Base-by-base conservation (phyloP, 2,329 filamentous ascomycete genomes). In the Talaromyces funiculosus region DNA sequence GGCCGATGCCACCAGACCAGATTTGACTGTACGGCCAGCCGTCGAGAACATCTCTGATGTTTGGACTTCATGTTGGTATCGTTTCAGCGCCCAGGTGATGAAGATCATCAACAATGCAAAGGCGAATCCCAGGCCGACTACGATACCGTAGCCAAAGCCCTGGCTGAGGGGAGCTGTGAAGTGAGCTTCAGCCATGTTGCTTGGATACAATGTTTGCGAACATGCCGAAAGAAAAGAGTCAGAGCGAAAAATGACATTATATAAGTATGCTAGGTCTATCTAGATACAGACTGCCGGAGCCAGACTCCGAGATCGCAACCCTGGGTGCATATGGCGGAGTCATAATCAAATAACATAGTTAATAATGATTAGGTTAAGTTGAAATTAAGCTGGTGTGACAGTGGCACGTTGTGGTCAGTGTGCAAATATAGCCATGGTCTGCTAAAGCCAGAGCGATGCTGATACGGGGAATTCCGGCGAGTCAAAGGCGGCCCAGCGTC, bases 41-140 rank as follows among this genome's bases (percentile, higher is more conserved):
- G 92, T 96, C 64, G 84, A 92, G 80, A 96, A 96, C 85, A 92
- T 94, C 77, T 96, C 92, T 0, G 89, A 92, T 0, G 92, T 96
- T 73, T 96, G 91, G 3, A 92, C 73, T 71, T 78, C 91, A 79
- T 86, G 81, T 68, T 87, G 86, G 71, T 88, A 88, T 65, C 82
- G 79, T 69, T 86, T 88, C 61, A 90, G 76, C 29, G 88, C 81
- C 73, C 86, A 87, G 1, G 87, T 90, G n/a, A 86, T 86, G 57
- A 84, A 76, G 68, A 89, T 89, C 87, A 90, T 90, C 63, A 87
- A 85, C 61, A 92, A 77, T 40, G 89, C 87, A 75, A 92, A 92
- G 26, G 84, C 81, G 67, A 89, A 85, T 20, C 90, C 89, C 16
- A 92, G 75, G 18, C 89, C 89, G 35, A 92, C 76, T 55, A 92